Evolutionary conservation across 2,329 filamentous ascomycete species (phyloP).

Genomic region (Claviceps paspali): DNA sequence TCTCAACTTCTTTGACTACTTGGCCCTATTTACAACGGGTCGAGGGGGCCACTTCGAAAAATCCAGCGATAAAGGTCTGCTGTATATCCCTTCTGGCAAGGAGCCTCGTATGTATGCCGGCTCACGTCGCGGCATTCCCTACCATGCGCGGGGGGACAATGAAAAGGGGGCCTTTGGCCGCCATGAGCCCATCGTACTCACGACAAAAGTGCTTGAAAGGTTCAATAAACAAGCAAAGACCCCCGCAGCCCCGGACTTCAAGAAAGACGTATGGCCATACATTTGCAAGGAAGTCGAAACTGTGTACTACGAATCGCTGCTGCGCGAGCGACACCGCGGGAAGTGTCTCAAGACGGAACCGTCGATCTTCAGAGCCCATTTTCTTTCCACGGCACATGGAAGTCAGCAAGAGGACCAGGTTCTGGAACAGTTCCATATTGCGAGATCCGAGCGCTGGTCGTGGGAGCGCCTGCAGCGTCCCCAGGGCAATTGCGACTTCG

Average conservation of each 20-base stretch:
- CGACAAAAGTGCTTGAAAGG: neutral
- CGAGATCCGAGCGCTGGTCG: constrained; percentile 3
- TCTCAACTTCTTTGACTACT: constrained; percentile 6
- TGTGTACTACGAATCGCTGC: constrained; percentile 5
- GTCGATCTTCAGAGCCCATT: neutral
- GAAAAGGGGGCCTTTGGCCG: constrained; percentile 3
- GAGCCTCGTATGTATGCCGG: constrained; percentile 5
- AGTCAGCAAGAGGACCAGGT: constrained; percentile 2
- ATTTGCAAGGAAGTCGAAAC: constrained; percentile 4
- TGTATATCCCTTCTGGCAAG: constrained; percentile 1
- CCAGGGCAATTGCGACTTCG: neutral
- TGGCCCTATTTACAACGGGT: constrained; percentile 1
- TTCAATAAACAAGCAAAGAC: neutral
- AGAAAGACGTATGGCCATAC: constrained; percentile 2
- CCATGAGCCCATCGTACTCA: constrained; percentile 2
- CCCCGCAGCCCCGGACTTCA: neutral
- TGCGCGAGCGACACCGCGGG: neutral
- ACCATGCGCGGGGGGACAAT: constrained; percentile 5
- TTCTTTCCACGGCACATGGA: neutral
- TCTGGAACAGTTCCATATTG: constrained; percentile 2
- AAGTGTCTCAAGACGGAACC: neutral
- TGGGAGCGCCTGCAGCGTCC: constrained; percentile 4
- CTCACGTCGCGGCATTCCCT: constrained; percentile 5
- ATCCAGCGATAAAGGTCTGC: neutral
- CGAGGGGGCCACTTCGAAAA: constrained; percentile 1